phyloP scores from a whole-genome alignment of 2,329 filamentous ascomycete genomes.

The Fusarium nisikadoi region DNA sequence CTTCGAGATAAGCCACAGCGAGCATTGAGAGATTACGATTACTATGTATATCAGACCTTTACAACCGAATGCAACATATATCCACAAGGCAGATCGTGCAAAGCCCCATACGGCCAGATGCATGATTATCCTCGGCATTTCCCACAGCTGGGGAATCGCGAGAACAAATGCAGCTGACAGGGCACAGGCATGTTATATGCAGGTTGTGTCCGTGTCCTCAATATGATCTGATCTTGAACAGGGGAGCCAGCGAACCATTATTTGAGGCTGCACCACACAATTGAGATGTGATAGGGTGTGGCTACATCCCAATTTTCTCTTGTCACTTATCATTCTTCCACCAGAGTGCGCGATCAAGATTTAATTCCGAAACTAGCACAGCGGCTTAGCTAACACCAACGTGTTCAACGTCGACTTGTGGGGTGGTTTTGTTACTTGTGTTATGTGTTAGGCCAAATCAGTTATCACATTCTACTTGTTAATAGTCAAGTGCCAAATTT shows the following conservation, averaged over 20 bases:
- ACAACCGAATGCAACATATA: background rate
- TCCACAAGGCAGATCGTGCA: background rate
- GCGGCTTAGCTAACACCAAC: background rate
- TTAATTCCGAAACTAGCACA: background rate
- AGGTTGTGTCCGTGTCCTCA: background rate
- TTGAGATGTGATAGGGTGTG: background rate
- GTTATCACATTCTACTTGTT: background rate
- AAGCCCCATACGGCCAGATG: background rate
- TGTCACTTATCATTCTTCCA: background rate
- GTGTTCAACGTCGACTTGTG: background rate
- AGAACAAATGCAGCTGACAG: background rate
- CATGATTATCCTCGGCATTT: conserved; percentile 3
- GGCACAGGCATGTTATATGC: background rate
- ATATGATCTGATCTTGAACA: background rate
- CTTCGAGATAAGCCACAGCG: background rate
- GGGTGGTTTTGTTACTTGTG: background rate
- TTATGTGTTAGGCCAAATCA: background rate
- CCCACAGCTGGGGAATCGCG: background rate
- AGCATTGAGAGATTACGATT: background rate
- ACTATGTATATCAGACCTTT: background rate
- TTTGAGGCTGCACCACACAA: background rate
- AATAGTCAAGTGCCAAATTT: too few species aligned
- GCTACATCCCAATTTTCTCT: background rate
- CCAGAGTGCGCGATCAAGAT: background rate
- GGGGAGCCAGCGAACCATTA: background rate